Evolutionary conservation across 331 rosid genomes (phyloP).

Genomic region (Acacia pycnantha): DNA sequence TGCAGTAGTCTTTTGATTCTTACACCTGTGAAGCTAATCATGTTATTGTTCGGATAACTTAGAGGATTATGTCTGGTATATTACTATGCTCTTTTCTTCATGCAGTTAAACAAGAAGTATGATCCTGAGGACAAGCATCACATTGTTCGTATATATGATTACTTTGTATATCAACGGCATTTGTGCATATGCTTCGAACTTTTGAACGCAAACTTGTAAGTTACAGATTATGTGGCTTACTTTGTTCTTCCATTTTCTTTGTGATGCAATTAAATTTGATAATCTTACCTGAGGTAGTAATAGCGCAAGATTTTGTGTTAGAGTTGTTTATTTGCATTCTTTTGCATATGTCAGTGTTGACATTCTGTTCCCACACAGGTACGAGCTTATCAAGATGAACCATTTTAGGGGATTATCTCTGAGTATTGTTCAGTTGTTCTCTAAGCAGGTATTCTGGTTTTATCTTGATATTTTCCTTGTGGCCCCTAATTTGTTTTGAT

Average conservation of each 20-base stretch:
- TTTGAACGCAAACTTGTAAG: constrained; percentile 96
- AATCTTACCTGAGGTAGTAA: constrained; percentile 14
- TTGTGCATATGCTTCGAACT: constrained; percentile 98
- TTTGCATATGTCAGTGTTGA: constrained; percentile 37
- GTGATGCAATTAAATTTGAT: constrained; percentile 21
- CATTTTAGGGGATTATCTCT: constrained; percentile 93
- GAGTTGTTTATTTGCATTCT: constrained; percentile 23
- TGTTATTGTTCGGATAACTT: constrained; percentile 19
- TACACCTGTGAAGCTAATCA: not conserved
- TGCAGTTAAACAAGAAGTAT: constrained; percentile 91
- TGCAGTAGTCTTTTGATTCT: constrained; percentile 47
- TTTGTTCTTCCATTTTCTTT: constrained; percentile 19
- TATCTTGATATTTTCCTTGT: constrained; percentile 21
- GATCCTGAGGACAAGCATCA: constrained; percentile 99
- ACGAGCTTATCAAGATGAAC: constrained; percentile 95
- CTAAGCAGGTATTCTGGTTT: constrained; percentile 75
- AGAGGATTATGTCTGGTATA: constrained; percentile 20
- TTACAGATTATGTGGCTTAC: constrained; percentile 17
- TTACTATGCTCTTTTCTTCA: constrained; percentile 13
- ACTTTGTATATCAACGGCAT: constrained; percentile 92
- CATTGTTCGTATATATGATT: constrained; percentile 95
- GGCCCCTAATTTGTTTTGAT: constrained; percentile 24
- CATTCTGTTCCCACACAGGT: constrained; percentile 53
- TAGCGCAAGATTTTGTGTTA: constrained; percentile 15
- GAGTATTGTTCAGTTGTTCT: constrained; percentile 91